phyloP scores from a whole-genome alignment of 2,329 filamentous ascomycete genomes.

The Colletotrichum nymphaeae region DNA sequence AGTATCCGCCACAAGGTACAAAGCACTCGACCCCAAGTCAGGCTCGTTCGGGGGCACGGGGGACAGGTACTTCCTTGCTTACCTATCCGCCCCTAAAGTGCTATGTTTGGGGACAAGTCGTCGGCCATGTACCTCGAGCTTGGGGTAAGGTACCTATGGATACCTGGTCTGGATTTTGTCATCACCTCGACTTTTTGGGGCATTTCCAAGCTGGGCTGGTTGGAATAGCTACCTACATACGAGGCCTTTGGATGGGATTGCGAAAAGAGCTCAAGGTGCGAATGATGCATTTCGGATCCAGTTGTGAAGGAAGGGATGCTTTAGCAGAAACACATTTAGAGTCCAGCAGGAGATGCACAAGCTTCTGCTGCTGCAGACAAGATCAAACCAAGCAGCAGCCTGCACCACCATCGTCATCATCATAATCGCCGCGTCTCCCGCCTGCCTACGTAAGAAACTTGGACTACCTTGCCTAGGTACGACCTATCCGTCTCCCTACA shows the following conservation, averaged over 20 bases:
- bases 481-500: background rate
- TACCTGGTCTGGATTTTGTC: background rate
- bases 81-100: background rate
- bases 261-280: background rate
- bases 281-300: background rate
- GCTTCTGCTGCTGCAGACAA: background rate
- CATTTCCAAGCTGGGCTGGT: background rate
- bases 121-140: background rate
- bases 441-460: background rate
- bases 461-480: background rate
- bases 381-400: background rate
- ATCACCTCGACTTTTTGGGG: background rate
- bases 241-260: background rate
- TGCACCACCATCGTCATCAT: background rate
- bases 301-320: background rate
- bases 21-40: constrained; percentile 10
- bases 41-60: background rate
- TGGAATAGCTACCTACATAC: background rate
- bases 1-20: no score
- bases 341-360: background rate
- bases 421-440: background rate
- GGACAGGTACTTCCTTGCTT: constrained; percentile 17
- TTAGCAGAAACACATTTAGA: background rate
- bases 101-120: background rate
- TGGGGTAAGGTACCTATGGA: background rate